A percentile compares a stretch with the other conserved stretches of the same genome.
These are phyloP conservation scores for Tetradesmus obliquus DNA, from an alignment of 139 green algal genomes.

Conservation along the genomic window DNA sequence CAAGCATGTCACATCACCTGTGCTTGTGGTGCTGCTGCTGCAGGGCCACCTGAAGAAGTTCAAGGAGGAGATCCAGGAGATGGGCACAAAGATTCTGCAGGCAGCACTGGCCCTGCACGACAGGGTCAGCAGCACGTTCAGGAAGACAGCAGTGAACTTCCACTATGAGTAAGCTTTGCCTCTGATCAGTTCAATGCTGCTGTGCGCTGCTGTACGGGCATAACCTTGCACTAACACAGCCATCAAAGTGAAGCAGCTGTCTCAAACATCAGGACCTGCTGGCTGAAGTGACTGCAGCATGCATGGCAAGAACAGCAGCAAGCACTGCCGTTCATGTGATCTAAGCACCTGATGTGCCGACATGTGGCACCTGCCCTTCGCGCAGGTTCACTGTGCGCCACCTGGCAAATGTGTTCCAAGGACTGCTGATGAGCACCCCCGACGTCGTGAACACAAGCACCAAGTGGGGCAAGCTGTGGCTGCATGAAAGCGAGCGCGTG, in stretches of 20 bases:
- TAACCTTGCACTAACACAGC: not conserved
- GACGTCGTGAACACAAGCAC: slow-evolving; percentile 48
- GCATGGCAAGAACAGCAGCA: no score
- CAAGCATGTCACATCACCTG: no score
- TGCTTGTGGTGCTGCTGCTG: slow-evolving; percentile 13
- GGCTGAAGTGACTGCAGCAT: not conserved
- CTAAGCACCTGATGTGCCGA: no score
- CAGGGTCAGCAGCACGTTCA: slow-evolving; percentile 84
- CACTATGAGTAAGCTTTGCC: slow-evolving; percentile 83
- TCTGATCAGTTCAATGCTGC: no score
- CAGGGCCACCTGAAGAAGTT: slow-evolving; percentile 84
- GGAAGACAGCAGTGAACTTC: slow-evolving; percentile 94
- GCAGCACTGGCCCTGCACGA: slow-evolving; percentile 89
- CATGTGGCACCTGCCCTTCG: not conserved
- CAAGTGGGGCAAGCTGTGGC: slow-evolving; percentile 89
- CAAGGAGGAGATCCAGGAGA: slow-evolving; percentile 74
- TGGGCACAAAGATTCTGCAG: slow-evolving; percentile 85
- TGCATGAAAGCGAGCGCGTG: slow-evolving; percentile 91
- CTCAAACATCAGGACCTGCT: not conserved
- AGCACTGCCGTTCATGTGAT: no score
- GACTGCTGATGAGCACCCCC: slow-evolving; percentile 85
- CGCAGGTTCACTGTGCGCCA: slow-evolving; percentile 74
- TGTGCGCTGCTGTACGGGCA: slow-evolving; percentile 55
- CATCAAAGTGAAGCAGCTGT: not conserved
- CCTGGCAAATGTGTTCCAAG: slow-evolving; percentile 92